Percentiles rank a stretch among this genome's conserved stretches.
phyloP scores from a whole-genome alignment of 345 rosid species.

The Capsella bursapastoris region DNA sequence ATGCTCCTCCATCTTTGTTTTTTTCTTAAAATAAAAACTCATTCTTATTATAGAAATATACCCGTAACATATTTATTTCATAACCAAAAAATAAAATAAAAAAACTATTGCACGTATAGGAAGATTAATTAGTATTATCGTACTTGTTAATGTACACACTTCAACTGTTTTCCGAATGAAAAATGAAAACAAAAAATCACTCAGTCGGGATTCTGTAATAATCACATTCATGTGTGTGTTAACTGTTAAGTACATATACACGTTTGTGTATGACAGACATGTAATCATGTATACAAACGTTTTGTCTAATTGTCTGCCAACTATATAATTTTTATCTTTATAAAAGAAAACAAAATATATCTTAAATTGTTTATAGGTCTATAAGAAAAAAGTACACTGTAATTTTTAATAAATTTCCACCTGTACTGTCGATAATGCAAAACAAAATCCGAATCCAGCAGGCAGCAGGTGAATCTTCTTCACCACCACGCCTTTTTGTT shows the following conservation, averaged over 20 bases:
- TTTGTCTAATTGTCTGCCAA: constrained; percentile 27
- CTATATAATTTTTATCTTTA: background rate
- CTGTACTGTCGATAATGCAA: background rate
- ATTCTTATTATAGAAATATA: too few species aligned
- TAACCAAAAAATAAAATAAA: too few species aligned
- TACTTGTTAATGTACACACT: background rate
- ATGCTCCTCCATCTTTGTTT: background rate
- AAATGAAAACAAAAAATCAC: background rate
- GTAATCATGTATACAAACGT: constrained; percentile 19
- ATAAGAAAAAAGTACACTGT: background rate
- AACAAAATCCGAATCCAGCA: constrained; percentile 39
- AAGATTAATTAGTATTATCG: background rate
- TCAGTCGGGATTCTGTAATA: background rate
- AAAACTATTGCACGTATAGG: background rate
- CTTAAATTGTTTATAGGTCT: background rate
- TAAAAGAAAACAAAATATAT: background rate
- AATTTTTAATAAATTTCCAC: background rate
- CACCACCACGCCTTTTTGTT: constrained; percentile 30
- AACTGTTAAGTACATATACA: background rate
- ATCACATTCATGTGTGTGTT: background rate
- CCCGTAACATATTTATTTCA: too few species aligned
- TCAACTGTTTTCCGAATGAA: background rate
- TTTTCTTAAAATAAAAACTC: background rate
- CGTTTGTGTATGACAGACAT: constrained; percentile 21
- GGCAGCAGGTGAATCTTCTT: constrained; percentile 38